phyloP scores from a whole-genome alignment of 2,329 filamentous ascomycete species.

The Penicillium vulpinum region DNA sequence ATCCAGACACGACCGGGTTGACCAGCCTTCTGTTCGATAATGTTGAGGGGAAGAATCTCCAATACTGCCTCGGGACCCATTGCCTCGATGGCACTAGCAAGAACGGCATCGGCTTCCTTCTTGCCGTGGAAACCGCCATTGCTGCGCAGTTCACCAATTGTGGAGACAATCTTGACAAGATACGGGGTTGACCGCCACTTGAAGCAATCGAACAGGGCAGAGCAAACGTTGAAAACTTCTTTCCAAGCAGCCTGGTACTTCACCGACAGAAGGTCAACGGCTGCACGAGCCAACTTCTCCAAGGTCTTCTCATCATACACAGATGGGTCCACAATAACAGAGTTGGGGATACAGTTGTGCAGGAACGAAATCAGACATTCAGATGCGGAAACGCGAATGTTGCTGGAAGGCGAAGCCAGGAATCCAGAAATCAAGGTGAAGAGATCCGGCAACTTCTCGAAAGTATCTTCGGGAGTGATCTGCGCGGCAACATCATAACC shows the following conservation, averaged over 20 bases:
- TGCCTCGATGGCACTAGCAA: slow-evolving; percentile 81
- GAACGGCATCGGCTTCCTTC: slow-evolving; percentile 88
- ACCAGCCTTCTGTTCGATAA: slow-evolving; percentile 72
- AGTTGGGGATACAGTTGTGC: slow-evolving; percentile 81
- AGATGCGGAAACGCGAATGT: slow-evolving; percentile 90
- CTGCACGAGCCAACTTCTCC: slow-evolving; percentile 71
- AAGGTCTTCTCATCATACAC: slow-evolving; percentile 89
- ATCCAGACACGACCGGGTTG: slow-evolving; percentile 91
- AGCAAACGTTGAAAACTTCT: slow-evolving; percentile 87
- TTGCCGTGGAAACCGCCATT: slow-evolving; percentile 90
- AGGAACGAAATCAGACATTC: slow-evolving; percentile 94
- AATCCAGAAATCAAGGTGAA: slow-evolving; percentile 80
- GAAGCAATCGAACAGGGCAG: slow-evolving; percentile 81
- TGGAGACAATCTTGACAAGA: slow-evolving; percentile 71
- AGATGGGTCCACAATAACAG: slow-evolving; percentile 82
- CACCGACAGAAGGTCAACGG: slow-evolving; percentile 75
- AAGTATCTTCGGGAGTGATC: slow-evolving; percentile 84
- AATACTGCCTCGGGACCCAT: slow-evolving; percentile 89
- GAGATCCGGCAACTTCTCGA: slow-evolving; percentile 81
- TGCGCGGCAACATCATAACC: slow-evolving; percentile 93
- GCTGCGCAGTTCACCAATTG: slow-evolving; percentile 80
- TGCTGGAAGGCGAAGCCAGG: slow-evolving; percentile 82
- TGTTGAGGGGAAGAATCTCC: slow-evolving; percentile 79
- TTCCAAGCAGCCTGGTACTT: slow-evolving; percentile 94
- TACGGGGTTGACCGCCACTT: slow-evolving; percentile 83